Evolutionary conservation across 2,329 filamentous ascomycete species (phyloP).

Genomic region (Lecanicillium sp.): DNA sequence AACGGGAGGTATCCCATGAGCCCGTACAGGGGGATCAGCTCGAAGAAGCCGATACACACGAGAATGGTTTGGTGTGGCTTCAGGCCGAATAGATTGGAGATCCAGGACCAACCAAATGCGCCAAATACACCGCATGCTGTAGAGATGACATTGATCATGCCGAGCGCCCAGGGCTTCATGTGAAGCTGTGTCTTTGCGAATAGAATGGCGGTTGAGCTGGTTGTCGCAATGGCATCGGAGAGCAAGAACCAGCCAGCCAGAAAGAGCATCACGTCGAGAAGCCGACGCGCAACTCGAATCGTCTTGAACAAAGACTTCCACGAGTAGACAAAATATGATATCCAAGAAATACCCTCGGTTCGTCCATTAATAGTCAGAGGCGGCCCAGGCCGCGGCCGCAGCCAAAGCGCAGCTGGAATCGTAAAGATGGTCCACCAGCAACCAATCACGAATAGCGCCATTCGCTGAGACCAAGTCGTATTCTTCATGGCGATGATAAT

Average conservation of each 20-base stretch:
- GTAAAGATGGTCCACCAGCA: conserved; percentile 92
- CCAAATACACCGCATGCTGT: conserved; percentile 79
- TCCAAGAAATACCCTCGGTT: conserved; percentile 40
- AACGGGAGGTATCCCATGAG: conserved; percentile 81
- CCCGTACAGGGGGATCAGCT: conserved; percentile 88
- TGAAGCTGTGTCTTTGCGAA: conserved; percentile 91
- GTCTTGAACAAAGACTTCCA: conserved; percentile 86
- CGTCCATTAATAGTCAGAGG: conserved; percentile 52
- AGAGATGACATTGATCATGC: conserved; percentile 88
- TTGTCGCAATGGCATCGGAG: conserved; percentile 89
- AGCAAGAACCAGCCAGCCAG: conserved; percentile 90
- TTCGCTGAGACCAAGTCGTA: conserved; percentile 75
- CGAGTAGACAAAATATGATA: conserved; percentile 71
- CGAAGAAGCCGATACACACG: conserved; percentile 84
- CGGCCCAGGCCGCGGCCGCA: conserved; percentile 82
- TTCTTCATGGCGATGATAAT: conserved; percentile 68
- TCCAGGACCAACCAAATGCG: conserved; percentile 80
- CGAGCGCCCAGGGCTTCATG: conserved; percentile 83
- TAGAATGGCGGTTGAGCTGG: conserved; percentile 87
- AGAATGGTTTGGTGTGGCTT: conserved; percentile 83
- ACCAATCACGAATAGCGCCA: conserved; percentile 83
- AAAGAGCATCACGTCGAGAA: conserved; percentile 71
- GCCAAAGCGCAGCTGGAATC: conserved; percentile 79
- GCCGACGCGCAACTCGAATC: conserved; percentile 62
- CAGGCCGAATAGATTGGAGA: conserved; percentile 65